phyloP scores from a whole-genome alignment of 495 filamentous ascomycete genomes.

The Opeltia flavorubescens region DNA sequence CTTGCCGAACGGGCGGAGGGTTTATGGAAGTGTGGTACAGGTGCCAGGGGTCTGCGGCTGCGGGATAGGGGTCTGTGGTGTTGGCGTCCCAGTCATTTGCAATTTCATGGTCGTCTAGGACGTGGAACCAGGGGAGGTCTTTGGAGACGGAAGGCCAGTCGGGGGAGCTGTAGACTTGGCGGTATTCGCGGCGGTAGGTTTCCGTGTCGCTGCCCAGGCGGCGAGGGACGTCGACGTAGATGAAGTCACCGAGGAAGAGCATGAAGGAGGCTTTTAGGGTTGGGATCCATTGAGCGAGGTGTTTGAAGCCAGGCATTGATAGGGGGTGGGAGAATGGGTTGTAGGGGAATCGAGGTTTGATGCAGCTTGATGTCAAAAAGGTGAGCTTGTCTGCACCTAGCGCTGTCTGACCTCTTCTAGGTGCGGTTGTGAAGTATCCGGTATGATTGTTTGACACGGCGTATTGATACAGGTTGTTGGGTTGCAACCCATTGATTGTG shows the following conservation, averaged over 20 bases:
- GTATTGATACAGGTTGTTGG: slow-evolving; percentile 64
- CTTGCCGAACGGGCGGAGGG: slow-evolving; percentile 45
- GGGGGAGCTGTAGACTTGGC: slow-evolving; percentile 83
- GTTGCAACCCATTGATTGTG: slow-evolving; percentile 35
- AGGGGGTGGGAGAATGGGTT: slow-evolving; percentile 67
- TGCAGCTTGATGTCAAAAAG: slow-evolving; percentile 82
- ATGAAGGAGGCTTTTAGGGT: slow-evolving; percentile 65
- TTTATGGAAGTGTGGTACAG: slow-evolving; percentile 78
- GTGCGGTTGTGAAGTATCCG: slow-evolving; percentile 62
- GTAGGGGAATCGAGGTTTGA: slow-evolving; percentile 85
- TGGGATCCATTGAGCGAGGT: slow-evolving; percentile 49
- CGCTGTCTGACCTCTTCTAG: slow-evolving; percentile 42
- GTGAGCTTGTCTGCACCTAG: slow-evolving; percentile 51
- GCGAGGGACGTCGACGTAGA: slow-evolving; percentile 85
- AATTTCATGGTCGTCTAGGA: slow-evolving; percentile 93
- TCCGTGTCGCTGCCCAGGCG: slow-evolving; percentile 56
- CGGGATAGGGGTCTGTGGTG: slow-evolving; percentile 54
- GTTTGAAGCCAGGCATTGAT: slow-evolving; percentile 60
- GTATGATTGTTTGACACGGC: slow-evolving; percentile 68
- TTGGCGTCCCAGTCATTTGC: slow-evolving; percentile 77
- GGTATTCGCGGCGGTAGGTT: slow-evolving; percentile 80
- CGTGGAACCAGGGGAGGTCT: slow-evolving; percentile 81
- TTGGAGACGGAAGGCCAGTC: slow-evolving; percentile 57
- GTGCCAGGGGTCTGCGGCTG: slow-evolving; percentile 72
- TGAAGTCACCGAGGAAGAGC: slow-evolving; percentile 98